Evolutionary conservation across 2,329 filamentous ascomycete species (phyloP), one percentile per base, ranked within the genome.

Genomic region (Aspergillus cejpii): DNA sequence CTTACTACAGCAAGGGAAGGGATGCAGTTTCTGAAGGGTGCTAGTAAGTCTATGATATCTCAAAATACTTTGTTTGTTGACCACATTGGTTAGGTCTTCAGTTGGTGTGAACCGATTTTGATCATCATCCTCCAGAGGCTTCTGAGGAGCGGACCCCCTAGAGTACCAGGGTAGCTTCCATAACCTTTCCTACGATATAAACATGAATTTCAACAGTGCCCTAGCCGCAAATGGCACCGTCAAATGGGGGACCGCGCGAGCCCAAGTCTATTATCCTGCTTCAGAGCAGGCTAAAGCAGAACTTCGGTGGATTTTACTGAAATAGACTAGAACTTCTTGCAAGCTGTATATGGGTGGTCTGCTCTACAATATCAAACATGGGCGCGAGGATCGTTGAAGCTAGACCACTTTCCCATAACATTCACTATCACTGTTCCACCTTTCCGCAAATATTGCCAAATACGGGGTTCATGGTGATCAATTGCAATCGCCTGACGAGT

Each of bases 291-390:
- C 63, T 15, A 68, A 64, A 50, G 65, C 64, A 12, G 62, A 64
- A 0, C 50, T 80, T 31, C 64, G 58, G 56, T 80, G 20, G 56
- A 57, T 19, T 79, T 78, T 53, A 64, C 69, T 6, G 60, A 74
- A 6, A 63, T 78, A n/a, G 69, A 80, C 47, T 80, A 77, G 77
- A 53, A 62, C 12, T 73, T 72, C 38, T 60, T 79, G 33, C 73
- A 74, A 49, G 61, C 67, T 10, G 62, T 79, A 10, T 80, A 81
- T 56, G 78, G 78, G 37, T 81, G 77, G 78, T 67, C 76, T 38
- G 75, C 74, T 14, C 61, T 77, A 10, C 78, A 81, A 53, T 80
- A 75, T 58, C 78, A 80, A 56, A 74, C 72, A 6, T 81, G 78
- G 78, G 68, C 71, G 20, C 68, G 77, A 39, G 77, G 78, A 27